Conservation (phyloP, 805 yeast genomes). For the Ascoidea tarda region DNA sequence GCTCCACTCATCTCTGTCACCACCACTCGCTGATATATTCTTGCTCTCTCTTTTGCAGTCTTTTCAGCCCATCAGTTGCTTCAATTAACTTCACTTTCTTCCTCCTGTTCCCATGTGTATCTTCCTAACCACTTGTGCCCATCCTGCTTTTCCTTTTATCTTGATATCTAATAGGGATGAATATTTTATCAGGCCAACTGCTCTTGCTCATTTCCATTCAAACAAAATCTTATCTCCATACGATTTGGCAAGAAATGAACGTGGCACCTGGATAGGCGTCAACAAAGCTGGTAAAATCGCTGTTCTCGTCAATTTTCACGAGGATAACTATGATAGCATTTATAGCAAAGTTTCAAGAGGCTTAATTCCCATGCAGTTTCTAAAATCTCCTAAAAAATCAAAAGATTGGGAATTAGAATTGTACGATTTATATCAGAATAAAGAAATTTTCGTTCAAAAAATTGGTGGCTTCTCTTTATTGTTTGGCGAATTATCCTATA, state of each 20-base stretch:
- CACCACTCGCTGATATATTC: too few species aligned
- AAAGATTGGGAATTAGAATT: constrained; percentile 31
- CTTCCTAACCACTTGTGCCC: constrained; percentile 47
- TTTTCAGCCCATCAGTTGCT: too few species aligned
- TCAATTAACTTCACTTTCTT: too few species aligned
- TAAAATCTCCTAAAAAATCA: constrained; percentile 21
- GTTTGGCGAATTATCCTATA: constrained; percentile 31
- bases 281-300: constrained; percentile 45
- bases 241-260: constrained; percentile 59
- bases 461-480: constrained; percentile 55
- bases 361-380: constrained; percentile 29
- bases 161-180: constrained; percentile 83
- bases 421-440: constrained; percentile 11
- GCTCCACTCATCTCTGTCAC: too few species aligned
- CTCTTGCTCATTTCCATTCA: constrained; percentile 29
- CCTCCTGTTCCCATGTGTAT: constrained; percentile 51
- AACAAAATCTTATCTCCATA: constrained; percentile 46
- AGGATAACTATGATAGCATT: constrained; percentile 19
- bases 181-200: constrained; percentile 59
- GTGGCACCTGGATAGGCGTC: constrained; percentile 89
- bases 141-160: constrained; percentile 64
- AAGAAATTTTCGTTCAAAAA: constrained; percentile 14
- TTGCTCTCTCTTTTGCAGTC: too few species aligned
- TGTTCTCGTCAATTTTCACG: constrained; percentile 64
- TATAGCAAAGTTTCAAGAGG: constrained; percentile 36